phyloP scores from a whole-genome alignment of 176 grass and related monocot genomes.

The Oryza australiensis region DNA sequence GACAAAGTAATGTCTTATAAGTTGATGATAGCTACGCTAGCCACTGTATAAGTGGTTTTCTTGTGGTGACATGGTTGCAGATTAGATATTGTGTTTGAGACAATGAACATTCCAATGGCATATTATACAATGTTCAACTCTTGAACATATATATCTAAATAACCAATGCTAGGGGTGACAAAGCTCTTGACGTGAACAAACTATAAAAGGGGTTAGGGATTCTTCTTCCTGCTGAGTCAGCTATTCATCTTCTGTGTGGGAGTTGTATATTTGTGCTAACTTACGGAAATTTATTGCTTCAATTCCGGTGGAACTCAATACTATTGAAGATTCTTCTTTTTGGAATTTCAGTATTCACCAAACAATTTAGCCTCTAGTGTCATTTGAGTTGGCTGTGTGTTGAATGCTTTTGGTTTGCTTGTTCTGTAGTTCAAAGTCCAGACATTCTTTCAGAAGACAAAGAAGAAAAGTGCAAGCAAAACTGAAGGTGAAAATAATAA shows the following conservation, averaged over 20 bases:
- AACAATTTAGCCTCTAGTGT: not conserved
- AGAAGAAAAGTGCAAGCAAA: constrained; percentile 52
- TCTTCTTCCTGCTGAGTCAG: not conserved
- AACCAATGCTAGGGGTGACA: not conserved
- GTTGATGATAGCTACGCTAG: not conserved
- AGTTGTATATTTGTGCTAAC: constrained; percentile 1
- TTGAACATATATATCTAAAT: not conserved
- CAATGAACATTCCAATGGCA: not conserved
- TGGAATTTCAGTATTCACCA: not conserved
- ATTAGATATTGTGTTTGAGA: not conserved
- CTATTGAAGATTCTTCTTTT: constrained; percentile 1
- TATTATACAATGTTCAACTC: not conserved
- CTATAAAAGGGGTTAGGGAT: not conserved
- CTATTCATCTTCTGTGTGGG: constrained; percentile 1
- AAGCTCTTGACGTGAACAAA: not conserved
- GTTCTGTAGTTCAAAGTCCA: constrained; percentile 82
- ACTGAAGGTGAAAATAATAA: constrained; percentile 54
- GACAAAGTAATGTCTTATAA: not conserved
- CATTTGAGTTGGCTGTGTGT: constrained; percentile 13
- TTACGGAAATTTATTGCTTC: no score
- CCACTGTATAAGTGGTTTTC: constrained; percentile 1
- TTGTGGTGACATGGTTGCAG: not conserved
- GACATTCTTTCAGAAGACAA: constrained; percentile 73
- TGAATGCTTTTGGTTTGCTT: not conserved
- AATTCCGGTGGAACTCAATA: constrained; percentile 2